Base-by-base conservation (phyloP, 176 grass and related monocot species). In the Juncus effusus region DNA sequence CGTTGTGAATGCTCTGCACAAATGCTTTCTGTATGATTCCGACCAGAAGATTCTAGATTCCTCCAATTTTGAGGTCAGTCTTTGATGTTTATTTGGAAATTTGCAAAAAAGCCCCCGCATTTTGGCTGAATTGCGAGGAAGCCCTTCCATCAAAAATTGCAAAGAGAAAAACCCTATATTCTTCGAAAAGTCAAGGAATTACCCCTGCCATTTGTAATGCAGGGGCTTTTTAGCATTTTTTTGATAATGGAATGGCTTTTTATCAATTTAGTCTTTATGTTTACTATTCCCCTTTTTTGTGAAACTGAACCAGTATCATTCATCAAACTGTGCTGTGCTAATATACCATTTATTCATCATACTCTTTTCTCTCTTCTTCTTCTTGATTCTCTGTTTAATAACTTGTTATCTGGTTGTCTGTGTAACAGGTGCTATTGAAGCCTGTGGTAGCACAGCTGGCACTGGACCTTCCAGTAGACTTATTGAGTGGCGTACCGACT, bases 11-110 rank as follows among this genome's bases (percentile, higher is more conserved):
- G 85, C 85, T 8, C 78, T 97, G n/a, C 74, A 91, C 64, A 79
- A 96, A 54, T 96, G 85, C 65, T 96, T 91, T 72, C 84, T 91
- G 10, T 88, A 91, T 79, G 92, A 96, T 64, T 73, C 55, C 59
- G 84, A 96, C 61, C 87, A 68, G 74, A 91, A 91, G 72, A 72
- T 91, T 86, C 75, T 91, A 36, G 80, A 96, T 74, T 74, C 87
- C 60, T 81, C 74, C 54, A 89, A 88, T 77, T 91, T 96, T 54
- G 84, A 96, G 85, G 93, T 91, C 59, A 62, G 54, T 66, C 74
- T 53, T 16, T 28, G 1, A 28, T 28, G 19, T 1, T 28, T 28
- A 28, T 28, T 28, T 28, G 19, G 19, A 28, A 28, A 28, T 28
- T 28, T 28, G 19, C 19, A 28, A 28, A 28, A 28, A 28, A 28